Percentiles rank a stretch among this genome's conserved stretches.
phyloP scores from a whole-genome alignment of 192 early-diverging fungal species.

The Borealophlyctis nickersoniae region DNA sequence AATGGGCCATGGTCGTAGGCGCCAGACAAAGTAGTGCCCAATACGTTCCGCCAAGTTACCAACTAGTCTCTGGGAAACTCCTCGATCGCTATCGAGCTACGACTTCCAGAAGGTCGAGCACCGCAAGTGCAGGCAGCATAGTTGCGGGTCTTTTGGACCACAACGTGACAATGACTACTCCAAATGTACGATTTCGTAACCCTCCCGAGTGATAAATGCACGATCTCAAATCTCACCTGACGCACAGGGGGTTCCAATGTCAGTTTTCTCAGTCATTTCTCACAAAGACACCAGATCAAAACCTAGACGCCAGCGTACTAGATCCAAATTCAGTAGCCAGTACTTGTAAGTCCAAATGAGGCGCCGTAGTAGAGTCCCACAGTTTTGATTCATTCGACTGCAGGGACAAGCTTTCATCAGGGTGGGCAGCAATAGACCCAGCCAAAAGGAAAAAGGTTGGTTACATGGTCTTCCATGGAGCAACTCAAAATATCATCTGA shows the following conservation, averaged over 20 bases:
- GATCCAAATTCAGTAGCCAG: constrained; percentile 29
- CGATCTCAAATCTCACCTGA: background rate
- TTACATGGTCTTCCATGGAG: background rate
- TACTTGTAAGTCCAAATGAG: constrained; percentile 26
- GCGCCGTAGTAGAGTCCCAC: background rate
- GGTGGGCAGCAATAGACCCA: constrained; percentile 23
- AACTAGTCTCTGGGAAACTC: constrained; percentile 23
- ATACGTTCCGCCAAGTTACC: constrained; percentile 13
- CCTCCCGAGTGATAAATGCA: background rate
- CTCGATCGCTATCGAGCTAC: constrained; percentile 8
- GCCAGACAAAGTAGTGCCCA: background rate
- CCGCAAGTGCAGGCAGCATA: background rate
- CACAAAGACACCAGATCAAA: constrained; percentile 23
- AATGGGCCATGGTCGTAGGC: background rate
- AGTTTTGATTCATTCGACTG: background rate
- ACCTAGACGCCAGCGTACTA: constrained; percentile 23
- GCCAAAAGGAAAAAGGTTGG: constrained; percentile 37
- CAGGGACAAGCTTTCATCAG: constrained; percentile 28
- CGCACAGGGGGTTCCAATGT: constrained; percentile 28
- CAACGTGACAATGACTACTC: constrained; percentile 16
- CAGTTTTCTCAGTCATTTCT: constrained; percentile 37
- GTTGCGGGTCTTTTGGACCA: constrained; percentile 12
- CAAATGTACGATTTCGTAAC: constrained; percentile 6
- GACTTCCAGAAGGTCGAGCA: constrained; percentile 2
- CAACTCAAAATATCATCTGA: background rate